Base-by-base conservation (phyloP, 768 basidiomycete species). In the Serendipita sp. region DNA sequence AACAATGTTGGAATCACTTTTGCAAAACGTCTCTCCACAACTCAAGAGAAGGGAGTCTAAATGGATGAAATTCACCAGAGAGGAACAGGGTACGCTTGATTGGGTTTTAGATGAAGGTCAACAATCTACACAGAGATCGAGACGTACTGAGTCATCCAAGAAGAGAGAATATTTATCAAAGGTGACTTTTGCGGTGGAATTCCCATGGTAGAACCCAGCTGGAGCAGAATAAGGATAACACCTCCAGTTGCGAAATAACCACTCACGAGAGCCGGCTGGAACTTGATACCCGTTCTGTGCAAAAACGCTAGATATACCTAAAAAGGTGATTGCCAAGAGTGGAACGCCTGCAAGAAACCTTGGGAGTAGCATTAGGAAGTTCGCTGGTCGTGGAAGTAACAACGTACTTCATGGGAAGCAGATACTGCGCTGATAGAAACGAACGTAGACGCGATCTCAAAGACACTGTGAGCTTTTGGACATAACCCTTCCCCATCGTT, bases 191-290 rank as follows among this genome's bases (percentile, higher is more conserved):
- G 67, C 50, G 42, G 69, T 61, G 11, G 69, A 70, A 61, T 70
- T 70, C 14, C 69, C 69, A 61, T 70, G 69, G 34, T 70, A 68
- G 48, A 66, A 70, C 9, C 69, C 69, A 30, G 69, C 69, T 30
- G 68, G 68, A 16, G 66, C 65, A 9, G 66, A 3, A 68, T 69
- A 14, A 69, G 64, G 43, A 30, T 56, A 48, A 3, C 9, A 20
- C n/a, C n/a, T 48, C n/a, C 45, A 16, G 28, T 31, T 11, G 16
- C 3, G 45, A 51, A 20, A 5, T 53, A 2, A 33, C 2, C 16
- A 28, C 43, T 53, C 50, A 28, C 62, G 38, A 14, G 30, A n/a
- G 20, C 28, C 28, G 11, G 3, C 31, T 30, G 28, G 56, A 22
- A 30, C 34, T 60, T 38, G 26, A 28, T 30, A 30, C 11, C 56